phyloP scores from a whole-genome alignment of 208 protist genomes.

The Herpetomonas tarakana region DNA sequence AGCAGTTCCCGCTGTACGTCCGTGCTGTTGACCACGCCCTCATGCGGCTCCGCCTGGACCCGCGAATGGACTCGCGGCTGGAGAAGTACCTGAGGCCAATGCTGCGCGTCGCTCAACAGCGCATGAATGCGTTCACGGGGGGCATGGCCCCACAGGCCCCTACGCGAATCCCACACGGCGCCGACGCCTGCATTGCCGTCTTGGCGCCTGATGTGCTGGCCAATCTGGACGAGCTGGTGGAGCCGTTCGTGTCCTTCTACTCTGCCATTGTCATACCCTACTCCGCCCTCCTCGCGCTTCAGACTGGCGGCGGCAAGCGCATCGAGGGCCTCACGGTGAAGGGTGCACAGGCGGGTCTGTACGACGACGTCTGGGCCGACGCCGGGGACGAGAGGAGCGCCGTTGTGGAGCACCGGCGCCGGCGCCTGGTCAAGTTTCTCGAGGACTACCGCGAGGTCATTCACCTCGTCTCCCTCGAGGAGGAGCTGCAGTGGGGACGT shows the following conservation, averaged over 20 bases:
- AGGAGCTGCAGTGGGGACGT: constrained; percentile 67
- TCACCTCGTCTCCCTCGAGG: constrained; percentile 75
- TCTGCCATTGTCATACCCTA: constrained; percentile 78
- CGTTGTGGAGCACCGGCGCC: constrained; percentile 46
- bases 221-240: constrained; percentile 66
- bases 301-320: constrained; percentile 38
- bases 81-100: constrained; percentile 58
- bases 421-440: constrained; percentile 53
- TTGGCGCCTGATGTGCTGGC: constrained; percentile 77
- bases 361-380: constrained; percentile 38
- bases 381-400: constrained; percentile 34
- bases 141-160: constrained; percentile 68
- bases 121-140: constrained; percentile 69
- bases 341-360: constrained; percentile 24
- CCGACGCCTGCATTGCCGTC: constrained; percentile 47
- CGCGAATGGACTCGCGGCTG: constrained; percentile 42
- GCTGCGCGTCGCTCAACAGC: constrained; percentile 62
- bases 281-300: constrained; percentile 55
- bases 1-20: constrained; percentile 59
- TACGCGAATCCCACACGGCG: constrained; percentile 44
- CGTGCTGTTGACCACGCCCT: constrained; percentile 52
- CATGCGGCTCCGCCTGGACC: constrained; percentile 65
- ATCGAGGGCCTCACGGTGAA: constrained; percentile 36
- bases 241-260: constrained; percentile 77
- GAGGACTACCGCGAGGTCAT: constrained; percentile 53